These are phyloP conservation scores for Phialophora verrucosa DNA, from an alignment of 2,329 filamentous ascomycete genomes.

Conservation along the genomic window DNA sequence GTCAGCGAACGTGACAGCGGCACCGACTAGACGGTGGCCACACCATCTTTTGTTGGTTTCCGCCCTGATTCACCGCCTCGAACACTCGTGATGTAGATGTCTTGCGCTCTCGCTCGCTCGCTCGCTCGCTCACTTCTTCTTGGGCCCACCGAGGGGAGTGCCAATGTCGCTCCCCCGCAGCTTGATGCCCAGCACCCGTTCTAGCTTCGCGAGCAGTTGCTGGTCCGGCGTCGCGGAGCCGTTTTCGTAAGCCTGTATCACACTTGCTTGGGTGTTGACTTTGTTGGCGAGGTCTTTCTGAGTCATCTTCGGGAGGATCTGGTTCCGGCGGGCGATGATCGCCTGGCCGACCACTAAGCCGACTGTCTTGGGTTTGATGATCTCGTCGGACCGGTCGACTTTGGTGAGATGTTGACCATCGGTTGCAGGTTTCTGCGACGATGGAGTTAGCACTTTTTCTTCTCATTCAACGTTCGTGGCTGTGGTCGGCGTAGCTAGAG, in stretches of 20 bases:
- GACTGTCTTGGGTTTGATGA: slow-evolving; percentile 94
- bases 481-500: background rate
- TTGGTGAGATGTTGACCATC: slow-evolving; percentile 97
- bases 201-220: slow-evolving; percentile 77
- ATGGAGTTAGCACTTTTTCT: background rate
- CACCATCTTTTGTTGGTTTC: background rate
- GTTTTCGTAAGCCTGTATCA: slow-evolving; percentile 85
- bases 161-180: slow-evolving; percentile 86
- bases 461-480: background rate
- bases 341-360: slow-evolving; percentile 79
- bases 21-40: background rate
- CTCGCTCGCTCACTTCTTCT: slow-evolving; percentile 63
- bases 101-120: background rate
- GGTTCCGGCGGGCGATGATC: slow-evolving; percentile 78
- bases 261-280: slow-evolving; percentile 81
- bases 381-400: slow-evolving; percentile 96
- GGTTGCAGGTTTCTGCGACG: slow-evolving; percentile 52
- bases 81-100: background rate
- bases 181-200: slow-evolving; percentile 85
- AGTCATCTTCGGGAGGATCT: slow-evolving; percentile 90
- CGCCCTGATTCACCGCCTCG: background rate
- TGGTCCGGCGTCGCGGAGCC: slow-evolving; percentile 80
- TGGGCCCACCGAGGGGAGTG: slow-evolving; percentile 63
- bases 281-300: slow-evolving; percentile 86
- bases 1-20: background rate